These are phyloP conservation scores for Didymella glomerata DNA, from an alignment of 2,329 filamentous ascomycete genomes.

Conservation along the genomic window DNA sequence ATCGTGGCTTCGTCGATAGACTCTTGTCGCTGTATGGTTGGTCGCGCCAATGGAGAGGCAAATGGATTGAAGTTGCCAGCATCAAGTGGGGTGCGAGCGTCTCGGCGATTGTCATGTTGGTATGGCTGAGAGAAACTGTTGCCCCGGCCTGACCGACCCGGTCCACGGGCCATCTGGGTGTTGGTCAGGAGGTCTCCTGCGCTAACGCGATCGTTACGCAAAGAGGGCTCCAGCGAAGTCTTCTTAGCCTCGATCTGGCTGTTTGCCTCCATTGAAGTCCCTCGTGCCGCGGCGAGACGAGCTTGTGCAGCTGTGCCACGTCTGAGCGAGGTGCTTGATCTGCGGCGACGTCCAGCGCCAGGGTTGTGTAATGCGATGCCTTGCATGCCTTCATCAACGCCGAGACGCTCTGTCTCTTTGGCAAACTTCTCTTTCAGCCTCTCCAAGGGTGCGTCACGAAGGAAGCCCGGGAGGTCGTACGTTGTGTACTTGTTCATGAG, in stretches of 20 bases:
- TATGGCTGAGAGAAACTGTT: constrained; percentile 60
- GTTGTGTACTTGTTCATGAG: constrained; percentile 93
- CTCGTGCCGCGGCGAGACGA: constrained; percentile 60
- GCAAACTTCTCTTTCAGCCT: constrained; percentile 93
- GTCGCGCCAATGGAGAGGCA: constrained; percentile 40
- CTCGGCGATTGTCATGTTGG: constrained; percentile 52
- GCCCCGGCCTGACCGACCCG: constrained; percentile 57
- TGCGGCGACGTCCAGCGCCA: constrained; percentile 69
- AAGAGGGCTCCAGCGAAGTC: constrained; percentile 35
- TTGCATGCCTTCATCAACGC: constrained; percentile 82
- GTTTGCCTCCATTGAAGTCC: constrained; percentile 37
- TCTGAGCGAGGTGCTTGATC: constrained; percentile 73
- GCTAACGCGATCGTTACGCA: constrained; percentile 47
- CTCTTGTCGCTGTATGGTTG: constrained; percentile 73
- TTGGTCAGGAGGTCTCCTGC: constrained; percentile 81
- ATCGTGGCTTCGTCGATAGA: constrained; percentile 86
- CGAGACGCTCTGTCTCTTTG: constrained; percentile 81
- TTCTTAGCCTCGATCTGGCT: constrained; percentile 34
- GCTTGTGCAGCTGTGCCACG: constrained; percentile 82
- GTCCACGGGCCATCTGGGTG: constrained; percentile 72
- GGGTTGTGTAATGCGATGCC: constrained; percentile 95
- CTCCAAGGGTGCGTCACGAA: constrained; percentile 82
- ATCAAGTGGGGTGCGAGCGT: constrained; percentile 56
- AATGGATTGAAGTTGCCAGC: constrained; percentile 55
- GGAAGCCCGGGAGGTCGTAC: constrained; percentile 88